Base-by-base conservation (phyloP, 2,329 filamentous ascomycete species). In the Botrytis hyacinthi region DNA sequence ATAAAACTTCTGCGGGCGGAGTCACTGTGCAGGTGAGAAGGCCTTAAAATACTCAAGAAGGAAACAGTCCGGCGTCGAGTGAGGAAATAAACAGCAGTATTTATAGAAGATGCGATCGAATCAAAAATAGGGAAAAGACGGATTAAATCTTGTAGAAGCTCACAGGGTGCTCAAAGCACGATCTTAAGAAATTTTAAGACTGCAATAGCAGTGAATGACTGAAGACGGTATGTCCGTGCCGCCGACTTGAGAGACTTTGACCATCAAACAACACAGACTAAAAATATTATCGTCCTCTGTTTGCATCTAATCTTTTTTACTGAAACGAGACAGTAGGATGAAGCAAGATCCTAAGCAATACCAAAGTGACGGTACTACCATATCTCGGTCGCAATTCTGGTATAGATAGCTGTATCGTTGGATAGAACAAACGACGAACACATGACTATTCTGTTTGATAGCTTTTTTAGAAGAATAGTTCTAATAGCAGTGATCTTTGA, bases 301-400 rank as follows among this genome's bases (percentile, higher is more conserved):
- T 65, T 65, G 22, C 16, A 46, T 14, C 18, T 20, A 10, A 35
- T 14, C 18, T 32, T 32, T 32, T 18, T 18, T 12, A 57, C 18
- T 4, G 0, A 0, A 57, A 29, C 1, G 9, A 9, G 6, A 4
- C 26, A 29, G 9, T 6, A 57, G 3, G 14, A 57, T 9, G n/a
- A 29, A 57, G 26, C 12, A 51, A 14, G 3, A 29, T 9, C 14
- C 3, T 7, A 57, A 57, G 51, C n/a, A 57, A 57, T 29, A 57
- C 14, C 14, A 57, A 65, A 10, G 22, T 46, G 12, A 63, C 7
- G 42, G 8, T 14, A 32, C n/a, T 65, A 32, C 14, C n/a, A n/a
- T 16, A 20, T 42, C 42, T 44, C 9, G 8, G n/a, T 14, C 2
- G 8, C 42, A 46, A 46, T 29, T 65, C 42, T 35, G 61, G 4